phyloP scores from a whole-genome alignment of 148 eudicot species.

The Amaranthus cruentus region DNA sequence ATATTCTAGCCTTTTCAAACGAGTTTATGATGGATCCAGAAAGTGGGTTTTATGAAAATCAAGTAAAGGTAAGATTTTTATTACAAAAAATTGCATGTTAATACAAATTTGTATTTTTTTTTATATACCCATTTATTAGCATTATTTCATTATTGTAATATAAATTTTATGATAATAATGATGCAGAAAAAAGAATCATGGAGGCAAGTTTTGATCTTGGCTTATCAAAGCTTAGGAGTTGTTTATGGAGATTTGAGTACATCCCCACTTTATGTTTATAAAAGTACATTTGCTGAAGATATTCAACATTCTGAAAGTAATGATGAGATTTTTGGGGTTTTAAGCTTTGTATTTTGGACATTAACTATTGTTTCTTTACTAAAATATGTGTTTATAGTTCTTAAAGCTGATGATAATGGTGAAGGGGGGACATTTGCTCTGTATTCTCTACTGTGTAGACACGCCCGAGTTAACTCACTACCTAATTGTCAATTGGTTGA shows the following conservation, averaged over 20 bases:
- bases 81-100: conserved; percentile 11
- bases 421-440: conserved; percentile 99
- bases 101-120: neutral
- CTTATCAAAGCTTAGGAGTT: conserved; percentile 89
- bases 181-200: conserved; percentile 72
- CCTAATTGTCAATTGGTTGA: conserved; percentile 79
- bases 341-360: conserved; percentile 87
- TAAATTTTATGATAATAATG: neutral
- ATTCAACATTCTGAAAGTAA: conserved; percentile 72
- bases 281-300: conserved; percentile 82
- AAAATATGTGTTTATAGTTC: conserved; percentile 83
- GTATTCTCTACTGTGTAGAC: conserved; percentile 76
- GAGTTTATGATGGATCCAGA: conserved; percentile 76
- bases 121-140: neutral
- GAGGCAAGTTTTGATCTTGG: conserved; percentile 73
- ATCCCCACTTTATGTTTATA: conserved; percentile 82
- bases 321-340: conserved; percentile 87
- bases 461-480: conserved; percentile 81
- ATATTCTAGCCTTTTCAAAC: conserved; percentile 31
- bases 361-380: conserved; percentile 70
- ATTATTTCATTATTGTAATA: conserved; percentile 1
- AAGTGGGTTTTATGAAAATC: conserved; percentile 59
- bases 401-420: conserved; percentile 92
- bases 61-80: conserved; percentile 54
- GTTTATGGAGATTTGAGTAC: conserved; percentile 94